Evolutionary conservation across 306 rosid genomes (phyloP).

Genomic region (Oxytropis ochrocephala): DNA sequence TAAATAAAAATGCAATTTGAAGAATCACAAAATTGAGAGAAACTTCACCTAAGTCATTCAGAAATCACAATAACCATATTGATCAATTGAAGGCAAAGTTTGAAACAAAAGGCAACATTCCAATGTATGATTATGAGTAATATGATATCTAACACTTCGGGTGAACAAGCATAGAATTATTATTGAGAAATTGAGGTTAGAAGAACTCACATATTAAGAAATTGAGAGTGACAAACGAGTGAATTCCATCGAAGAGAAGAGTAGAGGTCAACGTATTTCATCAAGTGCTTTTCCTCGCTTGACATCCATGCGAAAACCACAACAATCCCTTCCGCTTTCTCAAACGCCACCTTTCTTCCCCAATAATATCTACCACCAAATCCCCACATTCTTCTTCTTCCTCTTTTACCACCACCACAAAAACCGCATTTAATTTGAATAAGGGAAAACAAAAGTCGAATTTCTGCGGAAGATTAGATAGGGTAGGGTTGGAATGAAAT

Average conservation of each 20-base stretch:
- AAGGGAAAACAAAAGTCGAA: background rate
- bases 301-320: slow-evolving; percentile 91
- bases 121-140: background rate
- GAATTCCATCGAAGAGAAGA: slow-evolving; percentile 80
- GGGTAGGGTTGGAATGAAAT: background rate
- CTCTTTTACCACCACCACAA: background rate
- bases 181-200: slow-evolving; percentile 9
- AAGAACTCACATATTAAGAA: slow-evolving; percentile 74
- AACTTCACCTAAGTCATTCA: background rate
- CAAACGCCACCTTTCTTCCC: slow-evolving; percentile 58
- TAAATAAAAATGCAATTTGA: background rate
- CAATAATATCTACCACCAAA: slow-evolving; percentile 80
- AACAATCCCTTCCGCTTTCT: slow-evolving; percentile 62
- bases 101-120: background rate
- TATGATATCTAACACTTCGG: background rate
- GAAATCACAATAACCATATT: background rate
- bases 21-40: background rate
- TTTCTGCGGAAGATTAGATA: background rate
- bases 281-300: slow-evolving; percentile 67
- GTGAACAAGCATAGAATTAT: background rate
- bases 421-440: background rate
- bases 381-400: slow-evolving; percentile 68
- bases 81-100: background rate
- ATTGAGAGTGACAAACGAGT: slow-evolving; percentile 70
- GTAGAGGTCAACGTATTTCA: slow-evolving; percentile 64